A percentile compares a stretch with the other conserved stretches of the same genome.
phyloP scores from a whole-genome alignment of 2,329 filamentous ascomycete genomes.

The Cytospora mali region DNA sequence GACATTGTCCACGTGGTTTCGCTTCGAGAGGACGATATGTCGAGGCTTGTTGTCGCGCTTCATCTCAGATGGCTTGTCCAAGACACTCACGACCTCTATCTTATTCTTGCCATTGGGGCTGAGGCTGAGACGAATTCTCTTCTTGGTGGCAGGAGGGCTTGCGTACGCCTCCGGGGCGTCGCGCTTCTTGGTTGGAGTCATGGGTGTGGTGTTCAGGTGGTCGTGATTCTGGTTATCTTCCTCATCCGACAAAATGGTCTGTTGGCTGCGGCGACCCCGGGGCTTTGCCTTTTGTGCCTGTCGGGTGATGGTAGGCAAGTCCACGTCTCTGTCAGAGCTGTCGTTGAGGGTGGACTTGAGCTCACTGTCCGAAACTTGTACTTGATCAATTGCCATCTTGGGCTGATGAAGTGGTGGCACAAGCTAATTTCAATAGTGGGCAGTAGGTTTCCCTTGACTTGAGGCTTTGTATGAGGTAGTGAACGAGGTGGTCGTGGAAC shows the following conservation, averaged over 20 bases:
- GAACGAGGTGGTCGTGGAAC: no score
- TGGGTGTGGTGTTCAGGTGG: background rate
- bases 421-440: background rate
- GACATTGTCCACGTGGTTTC: background rate
- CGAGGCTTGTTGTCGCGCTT: background rate
- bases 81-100: background rate
- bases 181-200: conserved; percentile 4
- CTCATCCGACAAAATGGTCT: background rate
- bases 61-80: background rate
- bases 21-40: background rate
- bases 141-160: background rate
- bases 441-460: no score
- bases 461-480: no score
- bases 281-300: background rate
- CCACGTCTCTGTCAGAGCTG: background rate
- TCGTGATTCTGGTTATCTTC: background rate
- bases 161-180: background rate
- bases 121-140: conserved; percentile 2
- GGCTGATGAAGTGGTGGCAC: background rate
- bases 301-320: background rate
- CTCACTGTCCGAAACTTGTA: background rate
- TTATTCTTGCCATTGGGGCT: background rate
- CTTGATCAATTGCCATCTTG: background rate
- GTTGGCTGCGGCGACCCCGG: background rate
- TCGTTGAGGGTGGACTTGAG: background rate